Evolutionary conservation across 192 early-diverging fungal genomes (phyloP), one percentile per base, ranked within the genome.

Genomic region (Linnemannia schmuckeri): DNA sequence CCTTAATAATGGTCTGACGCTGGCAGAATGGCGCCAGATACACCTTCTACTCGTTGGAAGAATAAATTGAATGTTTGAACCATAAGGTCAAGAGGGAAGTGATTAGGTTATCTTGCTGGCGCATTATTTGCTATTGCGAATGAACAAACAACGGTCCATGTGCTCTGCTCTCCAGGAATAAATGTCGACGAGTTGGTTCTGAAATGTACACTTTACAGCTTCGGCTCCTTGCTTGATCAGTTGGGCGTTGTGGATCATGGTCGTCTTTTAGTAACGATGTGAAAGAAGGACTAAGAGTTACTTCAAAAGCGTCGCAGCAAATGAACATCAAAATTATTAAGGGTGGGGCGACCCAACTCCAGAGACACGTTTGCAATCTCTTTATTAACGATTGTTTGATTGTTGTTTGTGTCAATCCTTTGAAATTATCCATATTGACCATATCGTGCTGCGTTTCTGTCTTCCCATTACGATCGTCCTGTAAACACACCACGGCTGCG

Each of bases 211-310:
- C 77, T 90, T 88, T 90, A 96, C 95, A 18, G 96, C 97, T 89
- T 98, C 97, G 22, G 97, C 97, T 73, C 97, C 97, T 89, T 98
- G 97, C 73, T 95, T 95, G 73, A 97, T 93, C 52, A 97, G 85
- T 13, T 85, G 88, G 13, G 91, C 91, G 49, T 88, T 78, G 20
- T 81, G 54, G 37, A 88, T 91, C 92, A 82, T 91, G 78, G 81
- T 88, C 66, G 54, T 57, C 61, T 30, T 76, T 76, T 24, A 73
- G 88, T 55, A 70, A 88, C 3, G 30, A 0, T n/a, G n/a, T 74
- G 72, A 15, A 13, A 2, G 57, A 33, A 30, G 7, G 61, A 30
- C 30, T 10, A 33, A 66, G 61, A 63, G 15, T 27, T 30, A 35
- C 6, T 33, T 33, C 27, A 66, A 13, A 66, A 24, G 13, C n/a